Evolutionary conservation across 345 rosid species (phyloP), one percentile per base, ranked within the genome.

Genomic region (Psidium guajava): DNA sequence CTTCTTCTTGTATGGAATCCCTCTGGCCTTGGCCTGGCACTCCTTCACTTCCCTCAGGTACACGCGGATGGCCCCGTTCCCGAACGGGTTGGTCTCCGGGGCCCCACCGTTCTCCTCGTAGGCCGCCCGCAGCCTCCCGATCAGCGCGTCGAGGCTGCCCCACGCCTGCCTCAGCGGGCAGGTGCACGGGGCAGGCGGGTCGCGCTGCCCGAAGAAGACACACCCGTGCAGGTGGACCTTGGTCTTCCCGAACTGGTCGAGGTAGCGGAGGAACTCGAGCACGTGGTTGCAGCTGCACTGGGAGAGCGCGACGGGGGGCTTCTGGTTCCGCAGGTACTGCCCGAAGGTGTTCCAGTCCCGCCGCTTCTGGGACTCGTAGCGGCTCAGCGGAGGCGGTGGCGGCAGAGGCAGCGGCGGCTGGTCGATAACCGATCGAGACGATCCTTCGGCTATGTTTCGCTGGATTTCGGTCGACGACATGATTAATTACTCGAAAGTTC

Each of bases 331-430:
- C 85, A 95, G 88, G 91, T 94, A 94, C 87, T 95, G 98, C 10
- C 94, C 95, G 56, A 95, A 95, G 84, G 98, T 94, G 90, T 92
- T 95, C 98, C 98, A 95, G 56, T 96, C 98, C 10, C 98, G 93
- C 32, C 92, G 89, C 84, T 95, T 94, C 87, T 95, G 98, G 2
- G 98, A 94, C 89, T 95, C 98, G 53, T 94, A 94, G 82, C 98
- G 88, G 93, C 96, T 95, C 91, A 93, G 83, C 47, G 93, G 94
- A 3, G 89, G 83, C 75, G 85, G 90, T 8, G 84, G 85, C 11
- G 84, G 88, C 11, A 73, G 89, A 2, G 84, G 87, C 13, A 77
- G 88, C 3, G 84, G 87, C 18, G 86, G 88, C 15, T 56, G 87
- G 77, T 40, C 91, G 74, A 74, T 52, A 51, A 87, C 16, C 84